Percentiles rank a stretch among this genome's conserved stretches.
Conservation (phyloP, 805 yeast species). For the Yamadazyma kitorensis region DNA sequence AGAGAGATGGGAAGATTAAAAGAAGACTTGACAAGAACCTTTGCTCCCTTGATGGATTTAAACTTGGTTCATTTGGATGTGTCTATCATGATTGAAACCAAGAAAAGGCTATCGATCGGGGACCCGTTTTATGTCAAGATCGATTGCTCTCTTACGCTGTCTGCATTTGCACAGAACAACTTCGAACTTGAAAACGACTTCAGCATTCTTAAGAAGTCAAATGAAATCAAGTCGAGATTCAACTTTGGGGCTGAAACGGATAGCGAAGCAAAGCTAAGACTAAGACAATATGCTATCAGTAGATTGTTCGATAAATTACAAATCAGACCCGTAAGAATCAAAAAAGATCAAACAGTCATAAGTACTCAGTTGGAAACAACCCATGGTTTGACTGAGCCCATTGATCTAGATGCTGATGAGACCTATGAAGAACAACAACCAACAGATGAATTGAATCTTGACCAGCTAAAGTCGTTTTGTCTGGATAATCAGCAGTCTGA, state of each 20-base stretch:
- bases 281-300: conserved; percentile 54
- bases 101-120: conserved; percentile 59
- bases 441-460: conserved; percentile 49
- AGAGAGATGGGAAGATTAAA: conserved; percentile 77
- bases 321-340: conserved; percentile 19
- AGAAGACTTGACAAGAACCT: conserved; percentile 61
- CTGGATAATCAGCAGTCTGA: conserved; percentile 65
- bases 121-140: conserved; percentile 70
- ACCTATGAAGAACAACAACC: conserved; percentile 25
- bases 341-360: conserved; percentile 4
- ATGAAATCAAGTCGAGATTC: conserved; percentile 19
- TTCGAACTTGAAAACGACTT: conserved; percentile 10
- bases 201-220: conserved; percentile 11
- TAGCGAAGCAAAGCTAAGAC: conserved; percentile 49
- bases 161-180: conserved; percentile 26
- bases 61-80: conserved; percentile 54
- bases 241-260: conserved; percentile 45
- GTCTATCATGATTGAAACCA: conserved; percentile 56
- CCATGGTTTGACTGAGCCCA: too few relatives aligned
- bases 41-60: conserved; percentile 63
- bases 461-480: conserved; percentile 76
- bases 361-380: conserved; percentile 7
- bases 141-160: conserved; percentile 55
- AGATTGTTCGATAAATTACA: conserved; percentile 52
- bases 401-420: conserved; percentile 17